Evolutionary conservation across 2,329 filamentous ascomycete species (phyloP), one percentile per base, ranked within the genome.

Genomic region (Beauveria sp.): DNA sequence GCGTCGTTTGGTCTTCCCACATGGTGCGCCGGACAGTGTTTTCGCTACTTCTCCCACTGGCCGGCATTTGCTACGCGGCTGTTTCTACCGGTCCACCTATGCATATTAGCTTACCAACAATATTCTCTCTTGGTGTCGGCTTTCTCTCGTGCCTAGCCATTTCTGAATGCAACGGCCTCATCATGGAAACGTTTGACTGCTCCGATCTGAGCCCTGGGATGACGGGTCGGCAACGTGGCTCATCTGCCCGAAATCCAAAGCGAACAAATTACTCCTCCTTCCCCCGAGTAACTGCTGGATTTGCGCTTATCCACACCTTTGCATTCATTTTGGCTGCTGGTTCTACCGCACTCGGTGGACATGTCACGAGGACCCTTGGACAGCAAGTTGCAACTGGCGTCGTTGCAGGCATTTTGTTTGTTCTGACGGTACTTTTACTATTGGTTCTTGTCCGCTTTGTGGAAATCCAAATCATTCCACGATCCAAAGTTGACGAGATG

Each of bases 151-250:
- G 85, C 56, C 80, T 93, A 10, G 89, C 88, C 1, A 85, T 91
- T 51, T 84, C 89, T 2, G 89, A 92, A 72, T 91, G 89, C 71
- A 84, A 88, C 64, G 88, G 89, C 1, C 75, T 92, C 37, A 82
- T 92, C 69, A 92, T 92, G 89, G 89, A 92, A 69, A 87, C 86
- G 0, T 92, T 88, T 70, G 90, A 92, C 70, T 89, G 86, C n/a
- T 90, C 87, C 46, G 90, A 92, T 70, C 77, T 92, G 4, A 88
- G 89, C 66, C 85, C 87, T 2, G 86, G 87, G 12, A 87, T 88
- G 77, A 88, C 81, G 7, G 82, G 83, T 34, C 77, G 78, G 18
- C 78, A 78, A n/a, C 76, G 73, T 30, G 76, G 75, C n/a, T 67
- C 69, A 3, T 75, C 75, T 5, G 69, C 70, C 14, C 73, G 72